Percentiles rank a stretch among this genome's conserved stretches.
Evolutionary conservation across 371 early-diverging fungal genomes (phyloP).

Genomic region (Mortierella sp.): DNA sequence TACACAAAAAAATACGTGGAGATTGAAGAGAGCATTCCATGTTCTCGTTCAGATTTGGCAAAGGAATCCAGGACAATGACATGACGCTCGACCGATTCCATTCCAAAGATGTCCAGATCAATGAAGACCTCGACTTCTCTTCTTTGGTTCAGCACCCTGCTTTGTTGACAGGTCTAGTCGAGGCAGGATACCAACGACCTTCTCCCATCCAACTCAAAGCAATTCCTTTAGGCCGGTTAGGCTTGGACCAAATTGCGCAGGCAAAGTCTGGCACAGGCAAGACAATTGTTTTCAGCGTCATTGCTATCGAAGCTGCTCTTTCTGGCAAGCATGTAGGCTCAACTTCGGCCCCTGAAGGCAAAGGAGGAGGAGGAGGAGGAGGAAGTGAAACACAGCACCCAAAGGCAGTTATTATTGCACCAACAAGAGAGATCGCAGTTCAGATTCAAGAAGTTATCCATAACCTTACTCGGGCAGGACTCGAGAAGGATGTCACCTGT

Average conservation of each 20-base stretch:
- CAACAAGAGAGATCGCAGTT: constrained; percentile 93
- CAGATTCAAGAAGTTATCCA: constrained; percentile 89
- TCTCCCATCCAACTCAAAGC: constrained; percentile 93
- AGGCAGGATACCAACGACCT: constrained; percentile 74
- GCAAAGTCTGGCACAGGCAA: constrained; percentile 98
- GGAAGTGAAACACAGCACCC: constrained; percentile 17
- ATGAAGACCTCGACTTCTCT: constrained; percentile 70
- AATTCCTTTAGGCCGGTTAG: constrained; percentile 84
- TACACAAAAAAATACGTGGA: neutral
- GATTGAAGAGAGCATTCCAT: neutral
- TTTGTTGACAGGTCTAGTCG: constrained; percentile 65
- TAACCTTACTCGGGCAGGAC: constrained; percentile 64
- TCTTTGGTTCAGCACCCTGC: constrained; percentile 63
- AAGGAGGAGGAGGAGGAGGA: neutral
- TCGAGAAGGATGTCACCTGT: constrained; percentile 70
- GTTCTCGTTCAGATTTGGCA: neutral
- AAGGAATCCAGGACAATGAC: constrained; percentile 14
- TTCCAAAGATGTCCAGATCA: constrained; percentile 70
- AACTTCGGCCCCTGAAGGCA: neutral
- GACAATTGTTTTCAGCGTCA: constrained; percentile 95
- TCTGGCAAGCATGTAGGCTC: constrained; percentile 17
- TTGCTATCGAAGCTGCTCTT: constrained; percentile 84
- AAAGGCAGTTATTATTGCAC: constrained; percentile 90
- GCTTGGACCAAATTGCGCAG: constrained; percentile 90
- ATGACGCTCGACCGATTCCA: constrained; percentile 53